phyloP scores from a whole-genome alignment of 2,329 filamentous ascomycete species.

The Sclerotinia minor region DNA sequence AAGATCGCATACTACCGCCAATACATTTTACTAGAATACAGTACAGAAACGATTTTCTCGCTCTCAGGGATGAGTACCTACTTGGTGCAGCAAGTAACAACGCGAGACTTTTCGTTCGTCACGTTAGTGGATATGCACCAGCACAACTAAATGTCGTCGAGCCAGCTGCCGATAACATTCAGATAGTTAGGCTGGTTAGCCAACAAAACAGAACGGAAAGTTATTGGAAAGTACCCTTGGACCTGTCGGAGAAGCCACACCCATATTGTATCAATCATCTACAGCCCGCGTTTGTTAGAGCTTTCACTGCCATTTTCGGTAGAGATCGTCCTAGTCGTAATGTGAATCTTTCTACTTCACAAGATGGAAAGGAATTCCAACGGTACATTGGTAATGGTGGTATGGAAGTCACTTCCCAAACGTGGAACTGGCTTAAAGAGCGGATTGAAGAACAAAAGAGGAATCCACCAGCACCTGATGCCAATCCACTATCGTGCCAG shows the following conservation, averaged over 20 bases:
- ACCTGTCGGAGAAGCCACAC: neutral
- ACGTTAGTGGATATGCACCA: neutral
- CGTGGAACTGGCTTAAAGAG: conserved; percentile 1
- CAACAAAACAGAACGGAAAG: neutral
- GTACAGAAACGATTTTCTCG: conserved; percentile 17
- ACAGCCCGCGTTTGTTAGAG: conserved; percentile 25
- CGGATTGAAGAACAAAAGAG: neutral
- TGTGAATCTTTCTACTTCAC: conserved; percentile 14
- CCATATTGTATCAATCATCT: conserved; percentile 32
- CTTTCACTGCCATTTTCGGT: conserved; percentile 7
- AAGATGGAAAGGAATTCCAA: neutral
- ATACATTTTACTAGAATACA: conserved; percentile 4
- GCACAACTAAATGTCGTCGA: neutral
- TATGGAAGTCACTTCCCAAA: conserved; percentile 27
- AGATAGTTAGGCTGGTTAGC: neutral
- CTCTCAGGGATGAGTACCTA: conserved; percentile 1
- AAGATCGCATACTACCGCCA: neutral
- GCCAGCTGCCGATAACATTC: conserved; percentile 1
- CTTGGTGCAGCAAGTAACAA: neutral
- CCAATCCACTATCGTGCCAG: neutral
- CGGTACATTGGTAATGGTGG: conserved; percentile 30
- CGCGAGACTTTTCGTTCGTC: conserved; percentile 15
- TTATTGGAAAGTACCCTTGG: conserved; percentile 35
- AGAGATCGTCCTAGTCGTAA: conserved; percentile 21
- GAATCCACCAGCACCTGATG: neutral